These are phyloP conservation scores for Vigna nakashimae DNA, from an alignment of 306 rosid genomes.

Conservation along the genomic window DNA sequence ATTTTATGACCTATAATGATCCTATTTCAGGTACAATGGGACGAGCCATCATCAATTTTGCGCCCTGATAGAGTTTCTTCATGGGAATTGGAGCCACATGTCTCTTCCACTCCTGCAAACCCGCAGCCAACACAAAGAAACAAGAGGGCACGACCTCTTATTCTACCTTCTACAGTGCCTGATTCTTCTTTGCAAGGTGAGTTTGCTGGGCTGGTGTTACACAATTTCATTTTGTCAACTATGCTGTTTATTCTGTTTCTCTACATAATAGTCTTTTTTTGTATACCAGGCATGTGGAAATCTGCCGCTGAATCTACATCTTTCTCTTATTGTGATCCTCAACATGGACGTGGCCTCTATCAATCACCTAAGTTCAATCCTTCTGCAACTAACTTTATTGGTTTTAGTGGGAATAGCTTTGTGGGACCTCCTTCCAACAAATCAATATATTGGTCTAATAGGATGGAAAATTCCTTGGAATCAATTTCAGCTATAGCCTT, in stretches of 20 bases:
- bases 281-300: slow-evolving; percentile 67
- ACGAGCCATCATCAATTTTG: slow-evolving; percentile 72
- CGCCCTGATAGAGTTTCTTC: slow-evolving; percentile 82
- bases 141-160: slow-evolving; percentile 70
- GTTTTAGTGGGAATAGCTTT: slow-evolving; percentile 66
- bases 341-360: slow-evolving; percentile 61
- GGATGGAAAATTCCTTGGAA: slow-evolving; percentile 54
- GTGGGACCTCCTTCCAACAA: slow-evolving; percentile 60
- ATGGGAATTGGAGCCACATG: slow-evolving; percentile 85
- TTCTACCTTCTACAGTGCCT: slow-evolving; percentile 60
- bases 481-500: slow-evolving; percentile 54
- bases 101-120: slow-evolving; percentile 58
- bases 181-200: slow-evolving; percentile 63
- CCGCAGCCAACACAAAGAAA: slow-evolving; percentile 65
- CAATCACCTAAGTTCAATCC: slow-evolving; percentile 62
- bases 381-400: slow-evolving; percentile 56
- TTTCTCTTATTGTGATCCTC: slow-evolving; percentile 61
- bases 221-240: neutral
- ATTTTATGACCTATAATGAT: neutral
- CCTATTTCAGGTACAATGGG: slow-evolving; percentile 79
- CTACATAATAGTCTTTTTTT: slow-evolving; percentile 20
- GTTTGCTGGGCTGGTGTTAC: slow-evolving; percentile 22
- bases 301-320: slow-evolving; percentile 57
- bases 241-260: slow-evolving; percentile 15
- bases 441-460: slow-evolving; percentile 60